Base-by-base conservation (phyloP, 1,139 yeast species). In the Arxiozyma heterogenica region DNA sequence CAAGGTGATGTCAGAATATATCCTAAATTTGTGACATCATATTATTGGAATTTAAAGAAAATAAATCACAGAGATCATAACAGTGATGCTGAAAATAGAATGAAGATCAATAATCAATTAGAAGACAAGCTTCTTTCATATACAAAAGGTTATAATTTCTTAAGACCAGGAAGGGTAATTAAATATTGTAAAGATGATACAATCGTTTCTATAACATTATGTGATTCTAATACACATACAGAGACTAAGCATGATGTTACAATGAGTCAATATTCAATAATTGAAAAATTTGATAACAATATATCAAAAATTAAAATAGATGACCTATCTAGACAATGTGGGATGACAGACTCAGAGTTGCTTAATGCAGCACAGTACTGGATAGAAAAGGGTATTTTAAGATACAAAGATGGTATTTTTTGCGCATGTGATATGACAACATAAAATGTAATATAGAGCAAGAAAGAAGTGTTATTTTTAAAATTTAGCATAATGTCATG, bases 221-320 rank as follows among this genome's bases (percentile, higher is more conserved):
- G 75, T 39, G 71, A 85, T 44, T 74, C 73, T 4, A 81, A 79
- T 51, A 63, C 63, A 27, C 9, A 15, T 17, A 18, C 17, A 9
- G 47, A 44, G 21, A 23, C 41, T 12, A n/a, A 20, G 4, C 43
- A 68, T 38, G 21, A 46, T 21, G 42, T 38, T 18, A 46, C 43
- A 21, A 84, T 95, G 0, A 85, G 81, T 39, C 82, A 84, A 59
- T 95, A 95, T 1, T 46, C 74, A 85, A 0, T 79, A 85, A 2
- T 78, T 87, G 21, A 51, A 25, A 49, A 51, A 39, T 54, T 54
- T 20, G 25, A 39, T 22, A 44, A 30, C 12, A 23, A 22, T 18
- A 12, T 18, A 17, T 8, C 15, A 11, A 22, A 22, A 2, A 44
- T 41, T 11, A 43, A 43, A 5, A 5, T 42, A 7, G 42, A 42